Percentiles rank a stretch among this genome's conserved stretches.
These are phyloP conservation scores for Trichoderma sp. DNA, from an alignment of 2,329 filamentous ascomycete species.

Conservation along the genomic window DNA sequence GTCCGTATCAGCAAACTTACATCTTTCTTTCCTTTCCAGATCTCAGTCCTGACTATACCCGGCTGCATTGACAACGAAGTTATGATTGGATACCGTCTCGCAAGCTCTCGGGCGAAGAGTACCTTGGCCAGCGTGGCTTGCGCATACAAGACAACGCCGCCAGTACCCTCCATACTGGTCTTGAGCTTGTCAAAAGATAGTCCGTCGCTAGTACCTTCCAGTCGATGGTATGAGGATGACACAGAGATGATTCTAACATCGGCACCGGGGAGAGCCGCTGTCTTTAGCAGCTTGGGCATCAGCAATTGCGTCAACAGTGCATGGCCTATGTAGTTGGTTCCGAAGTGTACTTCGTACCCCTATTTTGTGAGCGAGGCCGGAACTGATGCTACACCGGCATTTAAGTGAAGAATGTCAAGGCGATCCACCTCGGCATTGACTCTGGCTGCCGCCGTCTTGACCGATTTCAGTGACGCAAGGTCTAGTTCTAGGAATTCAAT, in stretches of 20 bases:
- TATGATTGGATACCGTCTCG: background rate
- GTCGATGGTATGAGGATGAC: background rate
- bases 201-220: background rate
- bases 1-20: background rate
- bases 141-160: background rate
- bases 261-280: background rate
- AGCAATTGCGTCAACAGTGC: constrained; percentile 26
- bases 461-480: constrained; percentile 18
- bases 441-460: constrained; percentile 8
- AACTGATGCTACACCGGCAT: constrained; percentile 27
- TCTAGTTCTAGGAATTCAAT: background rate
- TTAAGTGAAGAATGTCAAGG: constrained; percentile 26
- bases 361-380: constrained; percentile 25
- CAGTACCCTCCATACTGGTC: background rate
- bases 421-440: constrained; percentile 16
- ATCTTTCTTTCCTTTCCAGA: constrained; percentile 2
- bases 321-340: constrained; percentile 27
- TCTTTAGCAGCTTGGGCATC: constrained; percentile 32
- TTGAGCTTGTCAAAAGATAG: background rate
- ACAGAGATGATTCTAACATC: background rate
- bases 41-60: background rate
- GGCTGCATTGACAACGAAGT: background rate
- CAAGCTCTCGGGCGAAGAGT: background rate
- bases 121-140: background rate
- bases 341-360: constrained; percentile 28